Evolutionary conservation across 768 basidiomycete species (phyloP), one percentile per base, ranked within the genome.

Genomic region (Leccinum rimulosum): DNA sequence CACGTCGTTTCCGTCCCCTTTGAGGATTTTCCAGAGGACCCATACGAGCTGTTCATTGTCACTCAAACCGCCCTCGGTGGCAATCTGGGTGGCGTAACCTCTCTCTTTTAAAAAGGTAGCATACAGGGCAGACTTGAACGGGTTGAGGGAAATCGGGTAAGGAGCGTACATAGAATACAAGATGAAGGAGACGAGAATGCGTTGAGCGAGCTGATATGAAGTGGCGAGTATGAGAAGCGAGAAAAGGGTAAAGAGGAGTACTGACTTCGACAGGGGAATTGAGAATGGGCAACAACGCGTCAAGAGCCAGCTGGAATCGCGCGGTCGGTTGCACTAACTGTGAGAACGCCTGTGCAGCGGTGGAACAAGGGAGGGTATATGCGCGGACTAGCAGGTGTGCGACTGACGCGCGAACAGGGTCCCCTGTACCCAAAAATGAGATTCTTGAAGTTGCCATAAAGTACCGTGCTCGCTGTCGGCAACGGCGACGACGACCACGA

Each of bases 21-120:
- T 89, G 56, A 92, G 75, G 57, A 92, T 88, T 75, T 92, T 92
- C 89, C 89, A 92, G 60, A 92, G 77, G 48, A 92, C 90, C 89
- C 90, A 92, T 40, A 91, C 87, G 52, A 92, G 76, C 66, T 90
- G 90, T 68, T 91, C 89, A 69, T 84, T 89, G 53, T 79, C 78
- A 57, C 83, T 79, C 59, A 79, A 78, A 28, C 81, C 79, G 55
- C 76, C 77, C 35, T 77, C 70, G 9, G 66, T 76, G n/a, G 85
- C 76, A 54, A 83, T 69, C 52, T 68, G 74, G 52, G 82, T 74
- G 22, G 89, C 88, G 66, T 78, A 76, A 65, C 84, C 83, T 65
- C 87, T 78, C 74, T 92, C 90, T 69, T 80, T 83, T 40, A 82
- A 67, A 68, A 91, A 91, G 6, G 85, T 84, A 61, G 81, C 79